These are phyloP conservation scores for Xylaria sp. DNA, from an alignment of 2,329 filamentous ascomycete species.

Conservation along the genomic window DNA sequence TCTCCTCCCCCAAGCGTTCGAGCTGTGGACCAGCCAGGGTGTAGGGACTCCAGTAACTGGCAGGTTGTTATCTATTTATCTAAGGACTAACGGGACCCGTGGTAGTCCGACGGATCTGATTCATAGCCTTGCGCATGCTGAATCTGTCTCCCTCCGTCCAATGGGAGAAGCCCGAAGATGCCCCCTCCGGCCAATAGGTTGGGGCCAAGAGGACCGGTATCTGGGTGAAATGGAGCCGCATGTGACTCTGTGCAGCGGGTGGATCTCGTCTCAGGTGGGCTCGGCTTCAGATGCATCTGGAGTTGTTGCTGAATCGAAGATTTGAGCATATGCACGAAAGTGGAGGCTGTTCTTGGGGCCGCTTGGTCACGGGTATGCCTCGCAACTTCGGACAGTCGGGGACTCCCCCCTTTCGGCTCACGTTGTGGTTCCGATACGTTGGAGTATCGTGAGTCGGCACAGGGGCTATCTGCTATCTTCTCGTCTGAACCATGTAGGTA, in stretches of 20 bases:
- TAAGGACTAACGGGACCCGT: too few species aligned
- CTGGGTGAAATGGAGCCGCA: conserved; percentile 8
- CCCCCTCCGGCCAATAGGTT: conserved; percentile 9
- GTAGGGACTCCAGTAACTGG: too few species aligned
- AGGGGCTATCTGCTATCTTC: background rate
- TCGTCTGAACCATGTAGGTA: background rate
- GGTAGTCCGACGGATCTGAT: conserved; percentile 9
- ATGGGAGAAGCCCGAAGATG: conserved; percentile 5
- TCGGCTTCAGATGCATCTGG: background rate
- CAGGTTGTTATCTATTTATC: too few species aligned
- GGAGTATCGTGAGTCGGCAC: background rate
- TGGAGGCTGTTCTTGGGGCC: conserved; percentile 8
- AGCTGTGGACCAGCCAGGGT: conserved; percentile 7
- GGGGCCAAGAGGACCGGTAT: conserved; percentile 7
- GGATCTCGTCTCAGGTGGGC: conserved; percentile 7
- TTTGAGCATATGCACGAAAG: conserved; percentile 12
- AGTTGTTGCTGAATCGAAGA: conserved; percentile 6
- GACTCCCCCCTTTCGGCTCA: background rate
- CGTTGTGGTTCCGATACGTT: background rate
- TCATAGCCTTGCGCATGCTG: conserved; percentile 17
- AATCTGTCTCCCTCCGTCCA: conserved; percentile 8
- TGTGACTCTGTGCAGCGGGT: conserved; percentile 8
- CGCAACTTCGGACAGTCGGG: background rate
- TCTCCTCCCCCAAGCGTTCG: conserved; percentile 7
- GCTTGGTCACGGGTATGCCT: conserved; percentile 9